A percentile compares a stretch with the other conserved stretches of the same genome.
These are phyloP conservation scores for Leishmania turanica DNA, from an alignment of 208 protist species.

Conservation along the genomic window DNA sequence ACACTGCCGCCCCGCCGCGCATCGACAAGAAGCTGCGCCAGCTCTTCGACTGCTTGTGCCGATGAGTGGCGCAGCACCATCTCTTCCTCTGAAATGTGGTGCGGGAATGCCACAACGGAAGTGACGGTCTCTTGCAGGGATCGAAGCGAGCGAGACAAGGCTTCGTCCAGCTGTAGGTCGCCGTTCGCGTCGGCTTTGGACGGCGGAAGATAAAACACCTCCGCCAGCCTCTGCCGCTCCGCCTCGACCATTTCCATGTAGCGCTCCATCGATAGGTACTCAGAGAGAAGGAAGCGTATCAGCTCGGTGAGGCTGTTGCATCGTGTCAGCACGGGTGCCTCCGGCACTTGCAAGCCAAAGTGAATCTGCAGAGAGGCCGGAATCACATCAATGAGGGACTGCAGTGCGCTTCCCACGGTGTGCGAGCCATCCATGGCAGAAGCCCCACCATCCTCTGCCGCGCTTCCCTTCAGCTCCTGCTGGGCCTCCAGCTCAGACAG, in stretches of 20 bases:
- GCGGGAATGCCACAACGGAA: slow-evolving; percentile 31
- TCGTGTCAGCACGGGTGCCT: slow-evolving; percentile 18
- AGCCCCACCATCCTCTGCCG: background rate
- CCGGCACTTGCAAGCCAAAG: slow-evolving; percentile 23
- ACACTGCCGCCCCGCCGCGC: slow-evolving; percentile 4
- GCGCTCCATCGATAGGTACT: slow-evolving; percentile 36
- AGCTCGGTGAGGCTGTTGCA: slow-evolving; percentile 20
- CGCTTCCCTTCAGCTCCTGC: background rate
- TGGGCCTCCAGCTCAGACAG: slow-evolving; percentile 30
- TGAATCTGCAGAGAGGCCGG: slow-evolving; percentile 36
- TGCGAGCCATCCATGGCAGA: background rate
- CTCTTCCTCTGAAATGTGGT: slow-evolving; percentile 37
- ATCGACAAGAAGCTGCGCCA: slow-evolving; percentile 67
- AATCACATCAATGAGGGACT: slow-evolving; percentile 27
- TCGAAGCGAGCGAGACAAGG: slow-evolving; percentile 18
- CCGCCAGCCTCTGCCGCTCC: slow-evolving; percentile 16
- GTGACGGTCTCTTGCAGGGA: slow-evolving; percentile 38
- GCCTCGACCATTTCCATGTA: slow-evolving; percentile 33
- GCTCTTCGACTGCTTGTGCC: slow-evolving; percentile 49
- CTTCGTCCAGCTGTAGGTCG: slow-evolving; percentile 21
- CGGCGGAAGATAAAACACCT: slow-evolving; percentile 13
- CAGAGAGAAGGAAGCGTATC: slow-evolving; percentile 24
- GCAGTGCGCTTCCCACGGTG: slow-evolving; percentile 16
- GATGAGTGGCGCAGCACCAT: slow-evolving; percentile 27
- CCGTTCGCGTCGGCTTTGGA: background rate